Evolutionary conservation across 495 filamentous ascomycete species (phyloP), one percentile per base, ranked within the genome.

Genomic region (Aspergillus ostianus): DNA sequence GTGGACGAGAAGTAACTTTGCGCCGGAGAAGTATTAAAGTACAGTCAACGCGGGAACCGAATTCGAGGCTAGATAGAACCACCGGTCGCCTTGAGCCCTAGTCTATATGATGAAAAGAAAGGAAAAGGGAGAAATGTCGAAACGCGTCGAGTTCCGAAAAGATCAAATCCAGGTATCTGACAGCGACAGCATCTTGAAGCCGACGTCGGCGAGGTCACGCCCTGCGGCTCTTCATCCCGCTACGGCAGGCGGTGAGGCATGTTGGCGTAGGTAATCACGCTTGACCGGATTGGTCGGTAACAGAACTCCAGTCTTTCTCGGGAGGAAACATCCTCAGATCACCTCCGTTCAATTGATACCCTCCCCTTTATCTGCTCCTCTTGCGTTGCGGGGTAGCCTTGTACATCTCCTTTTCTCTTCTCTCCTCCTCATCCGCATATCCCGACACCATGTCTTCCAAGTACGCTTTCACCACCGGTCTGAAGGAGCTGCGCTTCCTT

Each of bases 401-500:
- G 20, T 27, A 32, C 9, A 26, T 53, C 20, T 41, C 17, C 51
- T 23, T 15, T 27, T 52, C 26, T 62, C 47, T 41, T 54, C 13
- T 27, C 54, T 62, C 32, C 53, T 32, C 59, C 48, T 52, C 53
- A 20, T 50, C 30, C 47, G 36, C 47, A 57, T 49, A 30, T 54
- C 32, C 53, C 47, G 19, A 55, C 73, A 80, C 68, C 51, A 98
- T 98, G 94, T 91, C 94, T 56, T 78, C 83, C 74, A 96, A 94
- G 82, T 97, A 96, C 75, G 90, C 85, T 65, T 98, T 98, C 75
- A 83, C 87, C 58, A 90, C 90, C 70, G 74, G 82, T 58, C 79
- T 98, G 69, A 97, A 93, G 84, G 94, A 98, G 82, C 83, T 98
- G 70, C 91, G 94, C 63, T 98, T 98, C 79, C 82, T 93, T 61